Evolutionary conservation across 305 asterid species (phyloP), one percentile per base, ranked within the genome.

Genomic region (Rubia tinctorum): DNA sequence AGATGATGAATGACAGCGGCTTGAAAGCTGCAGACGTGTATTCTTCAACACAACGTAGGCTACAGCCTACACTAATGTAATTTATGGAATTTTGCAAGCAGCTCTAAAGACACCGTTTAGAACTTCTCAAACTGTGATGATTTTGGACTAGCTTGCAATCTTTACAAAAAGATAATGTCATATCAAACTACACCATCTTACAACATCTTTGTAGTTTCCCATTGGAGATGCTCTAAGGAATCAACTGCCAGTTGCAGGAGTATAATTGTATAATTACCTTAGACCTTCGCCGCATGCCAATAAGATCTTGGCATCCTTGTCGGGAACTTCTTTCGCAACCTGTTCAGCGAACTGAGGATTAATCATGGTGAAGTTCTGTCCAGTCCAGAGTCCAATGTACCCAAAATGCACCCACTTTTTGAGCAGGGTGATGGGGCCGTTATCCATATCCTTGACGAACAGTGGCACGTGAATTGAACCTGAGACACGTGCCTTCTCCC

Each of bases 391-490:
- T 30, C 98, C 97, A 77, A 91, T 90, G 73, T 93, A 93, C 2
- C 97, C 97, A 70, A 91, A 88, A 83, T 93, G 98, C 12, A 91
- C 98, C 98, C 97, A 91, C 17, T 93, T 93, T 82, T 93, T 93
- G 79, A 91, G 68, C 80, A 91, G 69, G 1, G 96, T 88, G 59
- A 93, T 55, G 6, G 87, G 91, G 73, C 98, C 68, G 34, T 72
- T 88, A 73, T 89, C 98, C 88, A 75, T 82, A 53, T 93, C 98
- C 79, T 90, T 88, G 15, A 93, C 78, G 80, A 91, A 91, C 79
- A 93, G 69, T 3, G 98, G 97, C 87, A 91, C 97, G 79, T 93
- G 96, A 79, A 87, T 60, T 0, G 98, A 91, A 66, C 90, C 93
- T 0, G 89, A 64, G 15, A 93, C 96, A 27, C 86, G 87, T 63